Percentiles rank a stretch among this genome's conserved stretches.
Evolutionary conservation across 108 stramenopile genomes (phyloP).

Genomic region (Skeletonema costatum): DNA sequence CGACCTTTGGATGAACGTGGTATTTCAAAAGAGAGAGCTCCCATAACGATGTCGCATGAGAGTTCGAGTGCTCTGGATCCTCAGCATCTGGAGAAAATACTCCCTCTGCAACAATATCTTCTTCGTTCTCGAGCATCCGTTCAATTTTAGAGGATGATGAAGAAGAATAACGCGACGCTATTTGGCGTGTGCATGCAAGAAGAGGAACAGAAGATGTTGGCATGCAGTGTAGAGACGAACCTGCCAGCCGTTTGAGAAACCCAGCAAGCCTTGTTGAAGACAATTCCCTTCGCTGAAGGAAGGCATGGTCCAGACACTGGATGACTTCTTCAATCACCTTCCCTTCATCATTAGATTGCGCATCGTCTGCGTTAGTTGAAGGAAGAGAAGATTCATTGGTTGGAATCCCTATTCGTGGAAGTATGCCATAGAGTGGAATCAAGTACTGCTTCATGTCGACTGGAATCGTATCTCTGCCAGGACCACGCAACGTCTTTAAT

Average conservation of each 20-base stretch:
- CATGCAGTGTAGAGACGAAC: slow-evolving; percentile 70
- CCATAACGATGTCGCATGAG: slow-evolving; percentile 86
- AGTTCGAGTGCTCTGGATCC: slow-evolving; percentile 85
- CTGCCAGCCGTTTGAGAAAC: slow-evolving; percentile 74
- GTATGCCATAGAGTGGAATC: slow-evolving; percentile 74
- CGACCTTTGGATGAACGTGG: slow-evolving; percentile 63
- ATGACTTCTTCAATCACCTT: slow-evolving; percentile 54
- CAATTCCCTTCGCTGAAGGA: slow-evolving; percentile 79
- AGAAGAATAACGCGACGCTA: slow-evolving; percentile 70
- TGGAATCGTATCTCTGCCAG: slow-evolving; percentile 73
- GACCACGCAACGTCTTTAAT: slow-evolving; percentile 83
- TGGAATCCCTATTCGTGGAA: slow-evolving; percentile 41
- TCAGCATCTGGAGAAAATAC: slow-evolving; percentile 64
- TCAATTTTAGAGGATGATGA: slow-evolving; percentile 43
- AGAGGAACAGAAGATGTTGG: slow-evolving; percentile 71
- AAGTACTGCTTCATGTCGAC: slow-evolving; percentile 87
- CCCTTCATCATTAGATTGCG: slow-evolving; percentile 29
- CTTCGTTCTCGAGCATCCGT: slow-evolving; percentile 84
- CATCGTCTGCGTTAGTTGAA: neutral
- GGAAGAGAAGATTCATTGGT: neutral
- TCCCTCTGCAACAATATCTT: slow-evolving; percentile 81
- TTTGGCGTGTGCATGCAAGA: slow-evolving; percentile 75
- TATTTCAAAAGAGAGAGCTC: slow-evolving; percentile 73
- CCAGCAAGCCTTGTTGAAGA: slow-evolving; percentile 76
- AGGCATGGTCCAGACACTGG: slow-evolving; percentile 73